Evolutionary conservation across 768 basidiomycete genomes (phyloP), one percentile per base, ranked within the genome.

Genomic region (Pisolithus albus): DNA sequence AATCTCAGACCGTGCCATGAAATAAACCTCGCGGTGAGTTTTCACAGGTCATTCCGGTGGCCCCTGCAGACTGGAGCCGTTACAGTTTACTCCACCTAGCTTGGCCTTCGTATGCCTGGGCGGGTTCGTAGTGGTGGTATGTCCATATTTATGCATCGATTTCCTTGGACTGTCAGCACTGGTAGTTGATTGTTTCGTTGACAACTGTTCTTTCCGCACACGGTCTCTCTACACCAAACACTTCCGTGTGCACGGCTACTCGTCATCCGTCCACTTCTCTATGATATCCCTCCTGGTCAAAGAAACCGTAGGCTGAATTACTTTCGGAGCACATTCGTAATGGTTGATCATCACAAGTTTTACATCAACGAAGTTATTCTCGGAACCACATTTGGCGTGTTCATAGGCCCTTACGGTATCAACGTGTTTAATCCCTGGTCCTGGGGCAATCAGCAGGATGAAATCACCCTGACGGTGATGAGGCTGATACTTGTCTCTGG

Each of bases 351-450:
- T 6, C 18, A 37, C 23, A 15, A 90, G 81, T 61, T 95, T 5
- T 96, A 86, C 61, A 80, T 96, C 56, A 96, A 92, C 59, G 95
- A 99, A 74, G 93, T 95, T 34, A 84, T 94, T 28, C 82, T 96
- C 23, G 93, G 92, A 1, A 94, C 92, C 0, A 75, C 76, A 0
- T 84, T 83, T 52, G 72, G 75, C 1, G 53, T 75, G 5, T 32
- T 81, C 45, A 78, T 87, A 49, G 88, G 92, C 2, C 93, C 91
- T 5, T 75, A 90, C 52, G 79, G 75, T 45, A 79, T 82, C 26
- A 76, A 78, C 34, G 70, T 86, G 7, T 89, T 94, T 66, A 71
- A 92, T 58, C 93, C 92, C 6, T 76, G 86, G 3, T 72, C 74
- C 3, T 96, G 92, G 92, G 78, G 77, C 19, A 28, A 62, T 4